Evolutionary conservation across 176 grass and related monocot genomes (phyloP).

Genomic region (Hsuehochloa calcarea): DNA sequence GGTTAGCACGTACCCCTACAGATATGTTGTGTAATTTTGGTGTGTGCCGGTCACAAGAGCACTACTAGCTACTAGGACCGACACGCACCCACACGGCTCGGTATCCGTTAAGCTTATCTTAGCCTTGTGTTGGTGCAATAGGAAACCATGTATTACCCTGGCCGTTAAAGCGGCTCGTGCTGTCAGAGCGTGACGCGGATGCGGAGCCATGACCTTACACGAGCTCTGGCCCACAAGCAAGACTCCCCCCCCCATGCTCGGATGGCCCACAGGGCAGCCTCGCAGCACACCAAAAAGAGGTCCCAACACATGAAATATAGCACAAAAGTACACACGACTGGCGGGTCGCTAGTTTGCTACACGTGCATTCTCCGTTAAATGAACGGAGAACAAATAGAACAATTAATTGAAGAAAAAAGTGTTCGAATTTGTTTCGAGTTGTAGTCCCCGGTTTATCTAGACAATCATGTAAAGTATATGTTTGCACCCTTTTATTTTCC

Average conservation of each 20-base stretch:
- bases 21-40: constrained; percentile 9
- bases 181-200: background rate
- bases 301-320: constrained; percentile 56
- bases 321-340: background rate
- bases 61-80: constrained; percentile 24
- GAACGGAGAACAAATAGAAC: background rate
- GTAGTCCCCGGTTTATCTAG: background rate
- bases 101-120: constrained; percentile 15
- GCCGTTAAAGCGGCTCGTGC: constrained; percentile 29
- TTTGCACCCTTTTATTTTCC: background rate
- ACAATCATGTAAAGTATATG: background rate
- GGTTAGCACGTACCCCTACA: background rate
- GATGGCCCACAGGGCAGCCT: background rate
- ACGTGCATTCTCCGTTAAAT: background rate
- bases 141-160: background rate
- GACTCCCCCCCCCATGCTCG: background rate
- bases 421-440: background rate
- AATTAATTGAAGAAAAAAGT: background rate
- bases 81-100: constrained; percentile 38
- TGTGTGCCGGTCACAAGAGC: constrained; percentile 59
- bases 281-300: background rate
- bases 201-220: background rate
- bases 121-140: background rate
- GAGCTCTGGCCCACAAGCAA: background rate
- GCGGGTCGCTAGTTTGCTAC: background rate